Conservation (phyloP, 495 filamentous ascomycete genomes). For the Terfezia claveryi region DNA sequence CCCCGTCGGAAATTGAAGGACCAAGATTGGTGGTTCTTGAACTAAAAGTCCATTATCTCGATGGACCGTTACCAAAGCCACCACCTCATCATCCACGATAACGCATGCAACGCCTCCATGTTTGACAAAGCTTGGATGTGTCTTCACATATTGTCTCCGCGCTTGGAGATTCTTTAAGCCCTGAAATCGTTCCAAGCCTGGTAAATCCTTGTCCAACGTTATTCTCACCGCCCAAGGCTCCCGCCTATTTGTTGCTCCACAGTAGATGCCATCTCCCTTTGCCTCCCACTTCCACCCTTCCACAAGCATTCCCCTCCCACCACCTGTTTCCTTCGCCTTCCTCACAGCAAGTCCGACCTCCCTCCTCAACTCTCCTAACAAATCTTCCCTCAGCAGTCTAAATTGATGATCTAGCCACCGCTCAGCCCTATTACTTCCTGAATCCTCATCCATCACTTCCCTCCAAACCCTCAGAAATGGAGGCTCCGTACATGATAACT, state of each 20-base stretch:
- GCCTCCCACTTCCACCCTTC: conserved; percentile 10
- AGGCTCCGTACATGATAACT: conserved; percentile 34
- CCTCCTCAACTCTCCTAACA: background rate
- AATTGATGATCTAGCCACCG: conserved; percentile 59
- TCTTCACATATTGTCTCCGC: conserved; percentile 23
- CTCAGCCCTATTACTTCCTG: conserved; percentile 22
- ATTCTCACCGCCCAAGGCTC: conserved; percentile 27
- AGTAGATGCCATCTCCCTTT: conserved; percentile 2
- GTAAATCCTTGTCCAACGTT: conserved; percentile 25
- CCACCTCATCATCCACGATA: conserved; percentile 26
- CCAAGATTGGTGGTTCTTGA: conserved; percentile 26
- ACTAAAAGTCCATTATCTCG: conserved; percentile 33
- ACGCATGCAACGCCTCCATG: conserved; percentile 43
- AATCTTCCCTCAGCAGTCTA: conserved; percentile 49
- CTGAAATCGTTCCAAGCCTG: conserved; percentile 19
- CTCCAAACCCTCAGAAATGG: conserved; percentile 36
- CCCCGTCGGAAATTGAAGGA: conserved; percentile 21
- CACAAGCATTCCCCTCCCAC: conserved; percentile 14
- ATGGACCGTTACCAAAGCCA: conserved; percentile 41
- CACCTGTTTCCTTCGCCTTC: conserved; percentile 23
- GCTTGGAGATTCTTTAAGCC: conserved; percentile 18
- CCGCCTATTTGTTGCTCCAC: conserved; percentile 14
- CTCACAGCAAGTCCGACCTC: conserved; percentile 28
- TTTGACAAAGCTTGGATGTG: conserved; percentile 30
- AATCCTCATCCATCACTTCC: conserved; percentile 19